A percentile compares a stretch with the other conserved stretches of the same genome.
phyloP scores from a whole-genome alignment of 2,329 filamentous ascomycete species.

The Fusarium sp. region DNA sequence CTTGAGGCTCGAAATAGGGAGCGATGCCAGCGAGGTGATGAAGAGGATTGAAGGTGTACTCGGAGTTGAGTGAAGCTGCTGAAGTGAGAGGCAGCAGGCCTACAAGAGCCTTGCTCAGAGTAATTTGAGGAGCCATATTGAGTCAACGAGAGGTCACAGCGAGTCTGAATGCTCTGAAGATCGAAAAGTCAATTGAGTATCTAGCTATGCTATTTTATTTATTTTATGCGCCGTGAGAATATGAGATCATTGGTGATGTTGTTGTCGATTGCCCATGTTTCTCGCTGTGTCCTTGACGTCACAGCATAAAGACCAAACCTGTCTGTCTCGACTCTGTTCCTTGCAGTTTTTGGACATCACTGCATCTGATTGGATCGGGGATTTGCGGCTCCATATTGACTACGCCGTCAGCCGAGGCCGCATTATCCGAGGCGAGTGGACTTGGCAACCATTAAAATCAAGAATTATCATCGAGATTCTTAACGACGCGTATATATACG shows the following conservation, averaged over 20 bases:
- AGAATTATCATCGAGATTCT: constrained; percentile 20
- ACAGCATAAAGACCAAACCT: constrained; percentile 27
- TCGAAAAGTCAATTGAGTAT: background rate
- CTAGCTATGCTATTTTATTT: constrained; percentile 6
- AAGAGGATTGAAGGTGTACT: constrained; percentile 65
- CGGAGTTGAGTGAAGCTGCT: constrained; percentile 55
- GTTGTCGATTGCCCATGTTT: background rate
- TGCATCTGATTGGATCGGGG: constrained; percentile 27
- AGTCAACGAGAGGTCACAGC: background rate
- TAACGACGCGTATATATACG: background rate
- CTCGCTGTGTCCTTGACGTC: constrained; percentile 32
- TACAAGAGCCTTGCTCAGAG: constrained; percentile 14
- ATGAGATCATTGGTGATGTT: constrained; percentile 34
- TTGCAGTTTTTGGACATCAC: constrained; percentile 8
- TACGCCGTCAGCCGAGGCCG: constrained; percentile 30
- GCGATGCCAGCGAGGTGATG: constrained; percentile 67
- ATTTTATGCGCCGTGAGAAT: background rate
- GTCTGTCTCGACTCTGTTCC: constrained; percentile 22
- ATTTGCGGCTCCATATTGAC: constrained; percentile 31
- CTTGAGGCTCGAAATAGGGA: constrained; percentile 68
- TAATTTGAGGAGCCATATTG: constrained; percentile 26
- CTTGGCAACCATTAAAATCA: constrained; percentile 33
- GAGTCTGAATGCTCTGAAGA: background rate
- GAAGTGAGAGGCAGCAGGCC: constrained; percentile 26
- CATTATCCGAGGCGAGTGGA: constrained; percentile 23